These are phyloP conservation scores for Byssochlamys sp. DNA, from an alignment of 2,329 filamentous ascomycete species.

Conservation along the genomic window DNA sequence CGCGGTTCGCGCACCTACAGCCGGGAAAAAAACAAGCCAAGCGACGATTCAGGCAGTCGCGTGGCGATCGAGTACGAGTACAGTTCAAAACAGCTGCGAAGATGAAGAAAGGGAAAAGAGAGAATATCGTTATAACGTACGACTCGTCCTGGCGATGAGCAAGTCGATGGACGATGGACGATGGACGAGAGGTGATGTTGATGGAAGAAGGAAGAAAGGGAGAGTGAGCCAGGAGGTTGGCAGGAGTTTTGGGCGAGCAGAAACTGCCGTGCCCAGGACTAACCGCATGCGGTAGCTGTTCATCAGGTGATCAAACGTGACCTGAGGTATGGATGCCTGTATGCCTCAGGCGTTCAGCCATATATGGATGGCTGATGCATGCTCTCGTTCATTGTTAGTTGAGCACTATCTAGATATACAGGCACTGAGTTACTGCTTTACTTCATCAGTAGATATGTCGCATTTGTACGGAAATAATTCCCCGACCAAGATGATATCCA, in stretches of 20 bases:
- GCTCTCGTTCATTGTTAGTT: not conserved
- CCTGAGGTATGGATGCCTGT: not conserved
- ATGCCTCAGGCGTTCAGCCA: too few species aligned
- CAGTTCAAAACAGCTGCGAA: conserved; percentile 15
- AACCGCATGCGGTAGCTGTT: not conserved
- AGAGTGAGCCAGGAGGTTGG: conserved; percentile 6
- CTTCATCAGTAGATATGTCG: not conserved
- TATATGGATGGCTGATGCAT: too few species aligned
- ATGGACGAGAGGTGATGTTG: conserved; percentile 1
- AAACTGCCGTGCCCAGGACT: conserved; percentile 3
- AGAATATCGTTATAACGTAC: conserved; percentile 17
- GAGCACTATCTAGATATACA: not conserved
- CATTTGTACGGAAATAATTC: not conserved
- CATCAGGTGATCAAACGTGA: conserved; percentile 2
- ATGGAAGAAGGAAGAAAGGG: conserved; percentile 4
- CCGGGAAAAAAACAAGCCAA: conserved; percentile 31
- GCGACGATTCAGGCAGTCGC: conserved; percentile 20
- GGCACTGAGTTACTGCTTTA: too few species aligned
- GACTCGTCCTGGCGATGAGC: conserved; percentile 7
- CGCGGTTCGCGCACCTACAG: conserved; percentile 27
- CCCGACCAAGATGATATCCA: not conserved
- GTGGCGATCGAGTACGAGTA: conserved; percentile 28
- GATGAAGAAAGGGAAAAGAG: conserved; percentile 6
- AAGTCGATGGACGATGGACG: not conserved
- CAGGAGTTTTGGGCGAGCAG: conserved; percentile 1